A percentile compares a stretch with the other conserved stretches of the same genome.
Conservation (phyloP, 768 basidiomycete species). For the Mycena galopus region DNA sequence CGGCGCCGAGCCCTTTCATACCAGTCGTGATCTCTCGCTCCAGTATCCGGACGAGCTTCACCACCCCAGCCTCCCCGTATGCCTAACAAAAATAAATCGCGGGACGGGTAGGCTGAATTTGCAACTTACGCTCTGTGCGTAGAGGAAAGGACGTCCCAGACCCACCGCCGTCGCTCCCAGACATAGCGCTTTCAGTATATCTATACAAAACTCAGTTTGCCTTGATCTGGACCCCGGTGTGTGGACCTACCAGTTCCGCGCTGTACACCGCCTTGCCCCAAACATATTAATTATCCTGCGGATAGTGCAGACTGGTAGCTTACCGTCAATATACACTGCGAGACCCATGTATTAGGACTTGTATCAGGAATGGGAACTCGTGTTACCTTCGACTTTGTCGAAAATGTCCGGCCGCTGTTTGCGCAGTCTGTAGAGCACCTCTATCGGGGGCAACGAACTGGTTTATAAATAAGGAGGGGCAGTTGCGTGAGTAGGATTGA, state of each 20-base stretch:
- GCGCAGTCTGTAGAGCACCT: constrained; percentile 81
- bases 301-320: constrained; percentile 6
- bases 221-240: background rate
- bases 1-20: constrained; percentile 83
- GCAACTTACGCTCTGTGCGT: constrained; percentile 79
- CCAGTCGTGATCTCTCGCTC: constrained; percentile 82
- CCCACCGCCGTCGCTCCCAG: constrained; percentile 91
- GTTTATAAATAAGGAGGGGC: constrained; percentile 40
- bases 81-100: constrained; percentile 58
- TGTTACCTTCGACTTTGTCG: constrained; percentile 73
- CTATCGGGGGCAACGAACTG: constrained; percentile 83
- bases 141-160: constrained; percentile 87
- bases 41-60: constrained; percentile 75
- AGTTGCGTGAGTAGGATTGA: constrained; percentile 17
- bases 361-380: background rate
- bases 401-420: constrained; percentile 83
- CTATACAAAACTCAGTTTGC: constrained; percentile 47
- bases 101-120: background rate
- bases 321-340: constrained; percentile 89
- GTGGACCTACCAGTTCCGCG: constrained; percentile 77
- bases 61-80: constrained; percentile 80
- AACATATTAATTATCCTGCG: background rate
- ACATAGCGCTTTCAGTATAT: constrained; percentile 91
- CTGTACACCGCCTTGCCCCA: constrained; percentile 65
- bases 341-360: constrained; percentile 23